A percentile compares a stretch with the other conserved stretches of the same genome.
Conservation (phyloP, 1,284 basidiomycete species). For the Schizophyllum amplum region DNA sequence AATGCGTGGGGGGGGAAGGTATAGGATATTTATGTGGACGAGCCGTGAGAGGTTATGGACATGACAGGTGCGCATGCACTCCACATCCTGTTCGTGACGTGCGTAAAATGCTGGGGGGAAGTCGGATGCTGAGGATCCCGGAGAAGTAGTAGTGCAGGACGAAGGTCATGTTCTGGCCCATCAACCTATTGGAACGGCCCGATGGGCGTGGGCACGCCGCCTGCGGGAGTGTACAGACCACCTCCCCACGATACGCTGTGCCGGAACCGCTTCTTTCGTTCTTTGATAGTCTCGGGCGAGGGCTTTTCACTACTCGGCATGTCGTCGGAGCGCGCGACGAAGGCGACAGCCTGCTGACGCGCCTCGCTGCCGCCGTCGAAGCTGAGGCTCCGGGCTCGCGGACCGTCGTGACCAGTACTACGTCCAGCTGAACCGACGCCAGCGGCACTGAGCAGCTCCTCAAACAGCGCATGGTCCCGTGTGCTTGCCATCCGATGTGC, state of each 20-base stretch:
- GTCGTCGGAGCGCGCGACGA: not conserved
- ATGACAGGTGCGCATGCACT: too few relatives aligned
- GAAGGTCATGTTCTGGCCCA: too few relatives aligned
- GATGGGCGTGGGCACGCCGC: not conserved
- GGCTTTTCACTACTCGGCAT: not conserved
- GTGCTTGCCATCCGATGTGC: conserved; percentile 70
- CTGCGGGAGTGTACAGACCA: too few relatives aligned
- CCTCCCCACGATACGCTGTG: not conserved
- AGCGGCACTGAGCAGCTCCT: conserved; percentile 55
- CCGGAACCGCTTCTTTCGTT: not conserved
- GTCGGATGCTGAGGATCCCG: not conserved
- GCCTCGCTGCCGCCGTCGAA: not conserved
- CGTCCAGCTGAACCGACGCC: conserved; percentile 25
- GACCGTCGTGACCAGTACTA: not conserved
- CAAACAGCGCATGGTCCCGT: conserved; percentile 62
- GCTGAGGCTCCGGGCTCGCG: not conserved
- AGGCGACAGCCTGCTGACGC: not conserved
- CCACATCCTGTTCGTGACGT: not conserved
- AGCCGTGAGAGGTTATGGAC: too few relatives aligned
- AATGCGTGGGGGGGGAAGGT: not conserved
- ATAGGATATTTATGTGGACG: not conserved
- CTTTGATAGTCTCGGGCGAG: not conserved
- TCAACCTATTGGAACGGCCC: not conserved
- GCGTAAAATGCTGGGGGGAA: not conserved
- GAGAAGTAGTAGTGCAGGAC: too few relatives aligned